Percentiles rank a stretch among this genome's conserved stretches.
These are phyloP conservation scores for Pythium brassicae DNA, from an alignment of 352 stramenopile species.

Conservation along the genomic window DNA sequence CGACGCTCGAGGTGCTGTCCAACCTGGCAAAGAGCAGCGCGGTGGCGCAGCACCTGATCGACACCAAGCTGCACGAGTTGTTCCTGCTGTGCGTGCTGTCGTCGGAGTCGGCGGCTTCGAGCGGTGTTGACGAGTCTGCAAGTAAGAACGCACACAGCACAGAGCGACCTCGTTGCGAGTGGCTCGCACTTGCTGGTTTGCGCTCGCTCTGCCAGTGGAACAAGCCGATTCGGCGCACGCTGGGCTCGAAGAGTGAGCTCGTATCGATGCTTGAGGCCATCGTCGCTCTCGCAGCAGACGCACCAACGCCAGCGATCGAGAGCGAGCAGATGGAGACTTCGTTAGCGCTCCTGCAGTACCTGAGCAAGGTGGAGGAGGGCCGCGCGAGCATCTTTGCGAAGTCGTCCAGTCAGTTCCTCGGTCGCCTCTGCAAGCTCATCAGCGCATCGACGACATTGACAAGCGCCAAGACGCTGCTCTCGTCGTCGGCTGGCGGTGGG, in stretches of 20 bases:
- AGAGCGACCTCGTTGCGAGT: conserved; percentile 7
- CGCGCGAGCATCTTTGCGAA: conserved; percentile 19
- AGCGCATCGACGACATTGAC: background rate
- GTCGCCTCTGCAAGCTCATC: conserved; percentile 19
- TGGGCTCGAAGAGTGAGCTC: conserved; percentile 19
- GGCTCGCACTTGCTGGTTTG: conserved; percentile 31
- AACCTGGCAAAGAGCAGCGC: conserved; percentile 28
- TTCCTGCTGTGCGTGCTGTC: conserved; percentile 35
- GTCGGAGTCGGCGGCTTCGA: background rate
- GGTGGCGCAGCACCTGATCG: conserved; percentile 22
- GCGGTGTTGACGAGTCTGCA: conserved; percentile 1
- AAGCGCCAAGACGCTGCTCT: background rate
- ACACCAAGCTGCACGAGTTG: conserved; percentile 43
- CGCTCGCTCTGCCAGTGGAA: conserved; percentile 32
- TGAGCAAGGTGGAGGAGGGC: conserved; percentile 23
- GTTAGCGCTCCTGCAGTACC: conserved; percentile 18
- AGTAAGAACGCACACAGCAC: no score
- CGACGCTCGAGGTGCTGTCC: conserved; percentile 42
- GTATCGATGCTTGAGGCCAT: conserved; percentile 7
- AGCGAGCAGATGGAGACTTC: background rate
- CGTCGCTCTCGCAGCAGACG: background rate
- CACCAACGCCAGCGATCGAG: background rate
- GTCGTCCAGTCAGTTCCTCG: conserved; percentile 16
- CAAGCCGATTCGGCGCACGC: conserved; percentile 22
- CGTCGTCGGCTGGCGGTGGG: background rate